Conservation (phyloP, 2,329 filamentous ascomycete species). For the Apiospora koreana region DNA sequence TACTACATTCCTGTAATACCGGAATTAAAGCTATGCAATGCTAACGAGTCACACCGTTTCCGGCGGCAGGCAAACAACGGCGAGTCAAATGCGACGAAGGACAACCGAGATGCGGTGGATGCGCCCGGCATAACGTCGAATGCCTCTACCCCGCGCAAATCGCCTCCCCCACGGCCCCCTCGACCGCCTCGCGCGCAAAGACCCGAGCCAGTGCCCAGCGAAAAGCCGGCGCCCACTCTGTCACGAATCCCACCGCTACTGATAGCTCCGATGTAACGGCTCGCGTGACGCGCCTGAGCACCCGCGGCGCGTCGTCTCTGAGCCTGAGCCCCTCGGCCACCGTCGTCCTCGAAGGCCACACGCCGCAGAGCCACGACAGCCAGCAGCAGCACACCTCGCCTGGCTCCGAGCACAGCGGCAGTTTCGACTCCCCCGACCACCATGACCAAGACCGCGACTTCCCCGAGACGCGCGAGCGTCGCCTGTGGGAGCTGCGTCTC, state of each 20-base stretch:
- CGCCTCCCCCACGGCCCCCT: constrained; percentile 12
- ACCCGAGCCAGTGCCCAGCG: constrained; percentile 10
- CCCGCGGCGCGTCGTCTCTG: not conserved
- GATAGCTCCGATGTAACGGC: not conserved
- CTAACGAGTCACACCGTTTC: not conserved
- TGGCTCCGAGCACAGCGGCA: constrained; percentile 10
- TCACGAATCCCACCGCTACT: not conserved
- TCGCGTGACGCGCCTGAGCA: not conserved
- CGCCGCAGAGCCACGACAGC: constrained; percentile 18
- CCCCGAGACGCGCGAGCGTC: constrained; percentile 37
- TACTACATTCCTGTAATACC: not conserved
- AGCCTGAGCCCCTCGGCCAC: constrained; percentile 5
- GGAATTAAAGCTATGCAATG: not conserved
- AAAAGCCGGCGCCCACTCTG: not conserved
- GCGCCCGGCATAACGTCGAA: constrained; percentile 31
- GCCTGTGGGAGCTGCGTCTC: constrained; percentile 38
- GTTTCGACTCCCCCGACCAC: too few species aligned
- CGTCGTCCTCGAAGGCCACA: not conserved
- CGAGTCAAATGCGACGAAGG: constrained; percentile 31
- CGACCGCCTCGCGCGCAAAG: constrained; percentile 14
- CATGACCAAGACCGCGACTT: constrained; percentile 30
- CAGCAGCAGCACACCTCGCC: constrained; percentile 16
- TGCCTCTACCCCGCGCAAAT: constrained; percentile 29
- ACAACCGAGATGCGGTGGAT: constrained; percentile 31
- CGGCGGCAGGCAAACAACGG: constrained; percentile 12